Base-by-base conservation (phyloP, 1,139 yeast species). In the Saccharomyces pastorianus region DNA sequence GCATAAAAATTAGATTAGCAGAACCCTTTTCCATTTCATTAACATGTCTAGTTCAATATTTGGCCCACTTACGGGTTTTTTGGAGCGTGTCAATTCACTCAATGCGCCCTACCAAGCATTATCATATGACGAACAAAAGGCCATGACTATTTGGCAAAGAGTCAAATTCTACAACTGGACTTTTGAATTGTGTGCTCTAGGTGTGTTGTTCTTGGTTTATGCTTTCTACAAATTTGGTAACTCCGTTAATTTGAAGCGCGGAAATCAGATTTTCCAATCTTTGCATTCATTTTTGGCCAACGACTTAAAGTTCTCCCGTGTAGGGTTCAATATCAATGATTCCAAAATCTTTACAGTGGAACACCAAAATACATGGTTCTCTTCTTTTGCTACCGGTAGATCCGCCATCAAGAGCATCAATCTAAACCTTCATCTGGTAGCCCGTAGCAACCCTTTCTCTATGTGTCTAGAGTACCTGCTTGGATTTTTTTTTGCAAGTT, bases 381-480 rank as follows among this genome's bases (percentile, higher is more conserved):
- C 93, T 17, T 77, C 89, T 50, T 93, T 88, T 70, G 96, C 97
- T 48, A 80, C 96, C 55, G 99, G 99, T 59, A 83, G 99, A 70
- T 75, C 81, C 59, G 85, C 88, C 70, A 79, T 93, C 60, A 83
- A 82, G 59, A 78, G 80, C 58, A 74, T 89, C 56, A 73, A 79
- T 55, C 77, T 85, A 54, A 81, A 78, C 60, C 76, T 90, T 68
- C 80, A 77, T 56, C 77, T 90, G 71, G 76, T 81, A 60, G 83
- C 96, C 58, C 85, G 99, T 74, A 91, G 89, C 70, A 93, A 91
- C 71, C 64, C 85, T 46, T 75, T 88, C 60, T 76, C 87, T 20
- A 52, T 69, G 54, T n/a, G 62, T 7, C 52, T 65, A 53, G 71
- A 62, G 79, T 84, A 80, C 47, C 76, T 52, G 67, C 81, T 73